Conservation (phyloP, 495 filamentous ascomycete species). For the Hypomontagnella monticulosa region DNA sequence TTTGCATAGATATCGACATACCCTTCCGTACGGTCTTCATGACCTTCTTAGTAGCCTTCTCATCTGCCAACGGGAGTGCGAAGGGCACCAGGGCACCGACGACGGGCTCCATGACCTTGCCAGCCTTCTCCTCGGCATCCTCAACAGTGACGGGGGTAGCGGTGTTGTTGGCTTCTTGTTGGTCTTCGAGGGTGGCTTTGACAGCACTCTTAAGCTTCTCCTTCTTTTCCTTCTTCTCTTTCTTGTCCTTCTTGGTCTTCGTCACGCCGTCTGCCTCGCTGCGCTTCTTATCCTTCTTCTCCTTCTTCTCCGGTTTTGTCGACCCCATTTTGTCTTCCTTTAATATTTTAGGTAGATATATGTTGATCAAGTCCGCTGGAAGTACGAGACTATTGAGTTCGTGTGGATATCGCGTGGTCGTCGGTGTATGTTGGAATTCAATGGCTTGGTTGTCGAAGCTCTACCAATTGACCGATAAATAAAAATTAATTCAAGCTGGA, state of each 20-base stretch:
- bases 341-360: not conserved
- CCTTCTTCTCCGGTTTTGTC: conserved; percentile 66
- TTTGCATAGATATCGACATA: conserved; percentile 52
- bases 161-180: conserved; percentile 42
- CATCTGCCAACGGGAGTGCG: conserved; percentile 87
- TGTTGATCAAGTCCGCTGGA: not conserved
- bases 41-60: conserved; percentile 92
- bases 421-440: conserved; percentile 13
- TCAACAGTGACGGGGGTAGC: conserved; percentile 49
- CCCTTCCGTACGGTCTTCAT: conserved; percentile 94
- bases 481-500: conserved; percentile 30
- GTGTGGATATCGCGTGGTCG: conserved; percentile 1
- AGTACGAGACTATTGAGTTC: not conserved
- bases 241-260: conserved; percentile 78
- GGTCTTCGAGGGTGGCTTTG: conserved; percentile 61
- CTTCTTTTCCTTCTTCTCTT: conserved; percentile 73
- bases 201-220: conserved; percentile 65
- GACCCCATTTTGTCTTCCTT: conserved; percentile 38
- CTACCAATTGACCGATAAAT: conserved; percentile 37
- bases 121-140: conserved; percentile 56
- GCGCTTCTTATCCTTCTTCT: conserved; percentile 85
- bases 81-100: conserved; percentile 89
- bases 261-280: conserved; percentile 78
- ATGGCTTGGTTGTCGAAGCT: conserved; percentile 13
- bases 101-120: conserved; percentile 60